Evolutionary conservation across 73 alveolate genomes (phyloP).

Genomic region (Tetrahymena thermophila): DNA sequence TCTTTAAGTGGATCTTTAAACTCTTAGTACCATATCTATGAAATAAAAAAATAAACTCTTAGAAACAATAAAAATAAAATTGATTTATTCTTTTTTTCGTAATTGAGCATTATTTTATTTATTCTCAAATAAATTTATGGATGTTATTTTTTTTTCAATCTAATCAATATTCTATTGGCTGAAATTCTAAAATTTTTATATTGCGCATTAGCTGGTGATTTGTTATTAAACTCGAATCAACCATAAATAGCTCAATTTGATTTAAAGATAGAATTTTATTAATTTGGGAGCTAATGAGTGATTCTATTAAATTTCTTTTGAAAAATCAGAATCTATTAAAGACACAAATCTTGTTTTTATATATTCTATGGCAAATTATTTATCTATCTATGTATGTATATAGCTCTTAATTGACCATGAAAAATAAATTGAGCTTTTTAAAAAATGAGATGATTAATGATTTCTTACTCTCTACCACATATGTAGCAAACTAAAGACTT

Average conservation of each 20-base stretch:
- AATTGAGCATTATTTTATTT: neutral
- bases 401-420: neutral
- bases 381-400: too few species aligned
- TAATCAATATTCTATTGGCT: neutral
- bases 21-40: slow-evolving; percentile 45
- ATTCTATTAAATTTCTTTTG: neutral
- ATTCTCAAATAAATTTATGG: neutral
- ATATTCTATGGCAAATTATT: neutral
- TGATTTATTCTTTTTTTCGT: neutral
- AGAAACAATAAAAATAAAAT: neutral
- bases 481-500: slow-evolving; percentile 60
- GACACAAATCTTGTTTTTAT: neutral
- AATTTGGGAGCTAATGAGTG: neutral
- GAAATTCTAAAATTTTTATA: neutral
- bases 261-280: neutral
- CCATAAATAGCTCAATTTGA: neutral
- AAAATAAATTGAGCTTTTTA: too few species aligned
- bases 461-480: slow-evolving; percentile 50
- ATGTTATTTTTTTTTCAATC: neutral
- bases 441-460: neutral
- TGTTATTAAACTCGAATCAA: neutral
- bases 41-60: neutral
- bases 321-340: neutral
- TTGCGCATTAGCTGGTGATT: neutral
- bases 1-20: slow-evolving; percentile 67